Base-by-base conservation (phyloP, 208 protist species). In the Leishmania gerbilli region DNA sequence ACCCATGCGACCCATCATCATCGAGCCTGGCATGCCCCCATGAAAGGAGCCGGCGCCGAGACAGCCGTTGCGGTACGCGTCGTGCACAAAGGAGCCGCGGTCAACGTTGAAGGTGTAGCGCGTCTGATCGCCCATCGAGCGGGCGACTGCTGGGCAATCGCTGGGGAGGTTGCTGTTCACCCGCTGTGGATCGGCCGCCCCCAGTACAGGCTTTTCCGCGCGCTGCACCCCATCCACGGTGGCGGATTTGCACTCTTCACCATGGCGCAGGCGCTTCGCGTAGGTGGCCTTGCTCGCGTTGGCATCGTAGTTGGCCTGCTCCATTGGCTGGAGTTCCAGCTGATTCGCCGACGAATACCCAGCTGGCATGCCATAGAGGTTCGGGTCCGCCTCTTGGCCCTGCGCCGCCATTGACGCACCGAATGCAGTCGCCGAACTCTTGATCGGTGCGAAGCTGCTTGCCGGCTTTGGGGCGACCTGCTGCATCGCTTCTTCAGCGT, bases 221-320 rank as follows among this genome's bases (percentile, higher is more conserved):
- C 53, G 68, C 74, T 89, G 86, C 31, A 89, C 83, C 0, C 79
- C 83, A 0, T 74, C 13, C 24, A 77, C 71, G 2, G 82, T 31
- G 17, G 55, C n/a, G 6, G 77, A 74, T 64, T 80, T 64, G 55
- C 71, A 79, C 64, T 81, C 65, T 65, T 89, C 83, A 42, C 86
- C 86, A 31, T 74, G 47, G 68, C 80, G 84, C 55, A 89, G 31
- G 24, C 84, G 84, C 78, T 86, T 86, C 34, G 86, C 86, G 55
- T 89, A 89, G 34, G 86, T 65, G 47, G 65, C 82, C 79, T 89
- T 89, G 37, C 55, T 24, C 51, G 47, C 40, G 80, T 79, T 81
- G 19, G 83, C 40, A 47, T 80, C 79, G 60, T 82, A 80, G 67
- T 83, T 85, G 47, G 71, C 79, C 1, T 49, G 80, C 51, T 77